Evolutionary conservation across 306 rosid genomes (phyloP).

Genomic region (Dicorynia guianensis): DNA sequence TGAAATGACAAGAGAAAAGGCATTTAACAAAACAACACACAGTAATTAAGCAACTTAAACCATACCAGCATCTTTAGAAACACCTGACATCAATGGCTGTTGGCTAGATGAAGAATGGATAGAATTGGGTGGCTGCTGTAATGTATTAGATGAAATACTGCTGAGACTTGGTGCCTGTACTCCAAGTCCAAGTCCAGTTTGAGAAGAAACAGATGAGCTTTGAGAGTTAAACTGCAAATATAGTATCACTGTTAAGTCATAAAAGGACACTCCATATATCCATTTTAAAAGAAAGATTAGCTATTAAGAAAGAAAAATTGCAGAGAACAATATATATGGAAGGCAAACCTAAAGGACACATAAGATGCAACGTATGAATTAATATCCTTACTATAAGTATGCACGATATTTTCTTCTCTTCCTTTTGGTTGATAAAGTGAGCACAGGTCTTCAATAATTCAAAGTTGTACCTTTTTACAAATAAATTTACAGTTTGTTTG

Average conservation of each 20-base stretch:
- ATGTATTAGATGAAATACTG: constrained; percentile 63
- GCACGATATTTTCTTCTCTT: background rate
- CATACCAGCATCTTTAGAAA: constrained; percentile 73
- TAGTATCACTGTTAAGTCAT: background rate
- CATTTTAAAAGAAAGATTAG: constrained; percentile 29
- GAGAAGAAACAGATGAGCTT: constrained; percentile 72
- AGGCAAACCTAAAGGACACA: background rate
- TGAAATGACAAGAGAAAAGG: constrained; percentile 6
- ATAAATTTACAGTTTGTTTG: background rate
- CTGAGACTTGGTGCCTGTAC: constrained; percentile 74
- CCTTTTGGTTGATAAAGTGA: background rate
- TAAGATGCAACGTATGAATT: constrained; percentile 1
- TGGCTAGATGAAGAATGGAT: constrained; percentile 77
- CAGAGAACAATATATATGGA: constrained; percentile 10
- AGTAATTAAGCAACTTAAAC: constrained; percentile 17
- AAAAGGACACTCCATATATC: constrained; percentile 3
- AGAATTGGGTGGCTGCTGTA: constrained; percentile 80
- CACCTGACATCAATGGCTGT: constrained; percentile 63
- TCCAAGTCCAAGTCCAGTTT: constrained; percentile 82
- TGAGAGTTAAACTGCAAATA: constrained; percentile 84
- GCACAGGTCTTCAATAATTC: constrained; percentile 14
- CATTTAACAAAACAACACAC: background rate
- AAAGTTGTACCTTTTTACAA: background rate
- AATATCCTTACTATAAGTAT: constrained; percentile 2
- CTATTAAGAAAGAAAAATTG: background rate